Conservation (phyloP, 345 rosid species). For the Mercurialis annua region DNA sequence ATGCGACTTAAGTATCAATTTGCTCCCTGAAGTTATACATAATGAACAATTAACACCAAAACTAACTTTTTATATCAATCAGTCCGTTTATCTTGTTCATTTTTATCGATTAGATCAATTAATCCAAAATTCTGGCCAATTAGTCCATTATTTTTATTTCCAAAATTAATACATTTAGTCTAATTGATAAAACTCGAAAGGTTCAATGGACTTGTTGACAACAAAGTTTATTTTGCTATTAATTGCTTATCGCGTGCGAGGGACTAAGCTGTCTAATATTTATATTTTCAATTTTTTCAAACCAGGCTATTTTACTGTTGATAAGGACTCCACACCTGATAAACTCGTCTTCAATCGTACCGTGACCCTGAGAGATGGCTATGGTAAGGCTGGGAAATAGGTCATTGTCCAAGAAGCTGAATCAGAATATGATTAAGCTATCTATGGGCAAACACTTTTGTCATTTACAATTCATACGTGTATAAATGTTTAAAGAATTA, state of each 20-base stretch:
- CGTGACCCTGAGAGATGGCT: conserved; percentile 48
- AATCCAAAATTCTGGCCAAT: too few species aligned
- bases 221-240: too few species aligned
- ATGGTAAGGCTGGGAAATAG: conserved; percentile 32
- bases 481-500: neutral
- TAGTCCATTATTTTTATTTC: too few species aligned
- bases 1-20: neutral
- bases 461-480: neutral
- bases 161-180: too few species aligned
- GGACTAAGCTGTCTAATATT: neutral
- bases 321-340: conserved; percentile 66
- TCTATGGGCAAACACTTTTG: neutral
- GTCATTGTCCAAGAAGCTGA: neutral
- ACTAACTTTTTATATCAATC: too few species aligned
- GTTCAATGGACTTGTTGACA: too few species aligned
- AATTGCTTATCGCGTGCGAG: too few species aligned
- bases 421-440: neutral
- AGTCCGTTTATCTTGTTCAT: too few species aligned
- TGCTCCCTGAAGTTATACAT: neutral
- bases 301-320: conserved; percentile 77
- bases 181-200: too few species aligned
- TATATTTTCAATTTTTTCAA: conserved; percentile 13
- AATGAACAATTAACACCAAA: too few species aligned
- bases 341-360: conserved; percentile 85
- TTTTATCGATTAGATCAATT: too few species aligned